These are phyloP conservation scores for Termitomyces titanicus DNA, from an alignment of 768 basidiomycete species.

Conservation along the genomic window DNA sequence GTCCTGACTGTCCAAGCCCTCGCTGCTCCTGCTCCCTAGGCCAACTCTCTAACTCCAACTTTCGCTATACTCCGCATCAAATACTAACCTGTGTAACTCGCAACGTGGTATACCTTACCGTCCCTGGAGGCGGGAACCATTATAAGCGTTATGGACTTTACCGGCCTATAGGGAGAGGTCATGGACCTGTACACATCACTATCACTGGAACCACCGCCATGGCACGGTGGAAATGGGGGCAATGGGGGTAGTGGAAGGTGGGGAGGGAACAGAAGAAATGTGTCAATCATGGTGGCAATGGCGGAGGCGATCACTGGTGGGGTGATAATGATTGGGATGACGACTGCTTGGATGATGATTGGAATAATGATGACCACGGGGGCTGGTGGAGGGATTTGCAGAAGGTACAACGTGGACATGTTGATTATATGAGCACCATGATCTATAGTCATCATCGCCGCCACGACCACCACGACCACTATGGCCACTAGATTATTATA, in stretches of 20 bases:
- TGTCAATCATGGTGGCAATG: neutral
- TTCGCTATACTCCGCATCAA: too few relatives aligned
- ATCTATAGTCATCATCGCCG: neutral
- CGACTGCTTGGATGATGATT: neutral
- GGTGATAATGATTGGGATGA: neutral
- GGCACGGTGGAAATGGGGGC: neutral
- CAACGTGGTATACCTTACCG: neutral
- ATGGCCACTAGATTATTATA: too few relatives aligned
- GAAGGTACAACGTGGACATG: neutral
- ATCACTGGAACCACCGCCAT: neutral
- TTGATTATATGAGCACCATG: neutral
- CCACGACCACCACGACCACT: neutral
- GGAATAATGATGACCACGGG: neutral
- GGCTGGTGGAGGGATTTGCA: neutral
- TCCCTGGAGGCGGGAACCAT: neutral
- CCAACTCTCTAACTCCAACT: neutral
- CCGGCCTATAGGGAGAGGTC: too few relatives aligned
- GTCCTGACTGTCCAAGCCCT: neutral
- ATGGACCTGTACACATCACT: neutral
- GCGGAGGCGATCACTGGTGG: neutral
- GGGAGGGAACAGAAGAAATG: neutral
- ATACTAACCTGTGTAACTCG: too few relatives aligned
- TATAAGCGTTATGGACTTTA: neutral
- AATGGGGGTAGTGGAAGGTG: neutral
- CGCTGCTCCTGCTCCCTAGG: neutral